phyloP scores from a whole-genome alignment of 805 yeast species.

The Isabelozyma rhagii region DNA sequence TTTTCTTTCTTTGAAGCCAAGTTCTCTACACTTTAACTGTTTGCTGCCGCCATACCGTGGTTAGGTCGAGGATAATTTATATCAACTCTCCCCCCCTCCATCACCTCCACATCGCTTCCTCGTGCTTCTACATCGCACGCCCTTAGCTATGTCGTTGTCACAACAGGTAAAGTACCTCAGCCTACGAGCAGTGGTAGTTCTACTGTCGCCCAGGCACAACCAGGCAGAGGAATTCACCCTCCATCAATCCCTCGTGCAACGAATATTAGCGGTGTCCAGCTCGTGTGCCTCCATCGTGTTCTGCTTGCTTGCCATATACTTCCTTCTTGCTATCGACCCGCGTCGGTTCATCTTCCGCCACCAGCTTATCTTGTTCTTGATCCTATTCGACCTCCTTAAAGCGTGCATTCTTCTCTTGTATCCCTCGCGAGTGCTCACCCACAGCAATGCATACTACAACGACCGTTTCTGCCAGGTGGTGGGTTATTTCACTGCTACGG shows the following conservation, averaged over 20 bases:
- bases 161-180: not conserved
- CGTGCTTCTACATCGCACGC: not conserved
- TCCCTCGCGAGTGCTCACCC: constrained; percentile 55
- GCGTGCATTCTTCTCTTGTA: constrained; percentile 66
- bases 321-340: constrained; percentile 61
- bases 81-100: not conserved
- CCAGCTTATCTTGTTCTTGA: constrained; percentile 61
- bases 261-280: constrained; percentile 36
- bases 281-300: constrained; percentile 35
- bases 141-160: not conserved
- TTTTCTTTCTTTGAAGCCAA: too few relatives aligned
- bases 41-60: too few relatives aligned
- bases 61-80: too few relatives aligned
- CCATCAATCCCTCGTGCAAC: constrained; percentile 26
- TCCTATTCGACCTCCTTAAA: constrained; percentile 73
- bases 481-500: constrained; percentile 78
- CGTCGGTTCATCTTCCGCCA: constrained; percentile 63
- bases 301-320: constrained; percentile 61
- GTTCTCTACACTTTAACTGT: too few relatives aligned
- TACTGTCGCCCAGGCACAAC: not conserved
- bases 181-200: not conserved
- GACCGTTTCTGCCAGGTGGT: constrained; percentile 56
- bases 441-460: constrained; percentile 42
- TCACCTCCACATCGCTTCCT: not conserved
- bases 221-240: constrained; percentile 27